Evolutionary conservation across 1,139 yeast genomes (phyloP).

Genomic region (Ogataea hybrid): DNA sequence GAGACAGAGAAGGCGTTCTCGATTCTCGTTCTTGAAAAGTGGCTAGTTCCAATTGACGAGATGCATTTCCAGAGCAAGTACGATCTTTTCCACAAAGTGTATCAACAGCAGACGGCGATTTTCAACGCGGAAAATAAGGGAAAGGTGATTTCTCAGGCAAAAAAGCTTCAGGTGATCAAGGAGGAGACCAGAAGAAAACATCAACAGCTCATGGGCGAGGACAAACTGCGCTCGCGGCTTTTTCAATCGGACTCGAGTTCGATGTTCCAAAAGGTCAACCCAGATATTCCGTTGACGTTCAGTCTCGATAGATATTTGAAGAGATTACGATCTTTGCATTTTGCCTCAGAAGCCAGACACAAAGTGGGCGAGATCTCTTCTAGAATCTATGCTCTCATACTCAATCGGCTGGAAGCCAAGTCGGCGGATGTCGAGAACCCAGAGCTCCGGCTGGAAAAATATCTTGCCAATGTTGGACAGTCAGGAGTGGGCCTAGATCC

Average conservation of each 20-base stretch:
- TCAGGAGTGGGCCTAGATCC: constrained; percentile 34
- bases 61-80: constrained; percentile 44
- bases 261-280: constrained; percentile 36
- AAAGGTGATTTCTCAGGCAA: constrained; percentile 50
- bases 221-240: constrained; percentile 34
- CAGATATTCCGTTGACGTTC: constrained; percentile 55
- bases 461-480: constrained; percentile 28
- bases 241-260: constrained; percentile 17
- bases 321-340: constrained; percentile 59
- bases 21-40: constrained; percentile 52
- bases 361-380: constrained; percentile 72
- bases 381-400: constrained; percentile 57
- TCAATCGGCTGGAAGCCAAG: constrained; percentile 56
- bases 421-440: constrained; percentile 41
- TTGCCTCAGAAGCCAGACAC: constrained; percentile 61
- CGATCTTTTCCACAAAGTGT: constrained; percentile 58
- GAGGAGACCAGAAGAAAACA: constrained; percentile 47
- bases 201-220: constrained; percentile 37
- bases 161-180: constrained; percentile 63
- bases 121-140: constrained; percentile 39
- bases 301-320: constrained; percentile 69
- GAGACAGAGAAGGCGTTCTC: constrained; percentile 30
- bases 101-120: constrained; percentile 46
- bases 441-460: constrained; percentile 24
- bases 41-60: constrained; percentile 51